Evolutionary conservation across 441 rosid genomes (phyloP), one percentile per base, ranked within the genome.

Genomic region (Geranium incanum): DNA sequence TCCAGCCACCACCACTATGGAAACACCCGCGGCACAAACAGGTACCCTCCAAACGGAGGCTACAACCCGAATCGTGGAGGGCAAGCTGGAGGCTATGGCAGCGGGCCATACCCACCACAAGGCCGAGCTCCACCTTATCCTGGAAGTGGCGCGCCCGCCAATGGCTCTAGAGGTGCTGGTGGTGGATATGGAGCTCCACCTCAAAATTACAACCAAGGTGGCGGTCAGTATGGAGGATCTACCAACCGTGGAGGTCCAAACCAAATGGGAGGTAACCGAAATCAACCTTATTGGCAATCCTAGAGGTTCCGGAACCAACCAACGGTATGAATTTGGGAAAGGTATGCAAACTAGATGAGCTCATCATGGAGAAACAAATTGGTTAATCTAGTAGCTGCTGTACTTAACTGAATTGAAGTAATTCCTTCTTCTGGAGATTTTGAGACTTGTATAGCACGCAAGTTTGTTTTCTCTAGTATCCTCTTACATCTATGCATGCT

Each of bases 1-100:
- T 86, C 88, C 8, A 64, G 88, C 75, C 93, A 86, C 79, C 86
- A 81, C 62, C 75, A 84, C 68, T 89, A 86, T 37, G 87, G 79
- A 15, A 92, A 87, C 80, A 84, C 89, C 36, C 90, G 91, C 52
- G 92, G 89, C 21, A 88, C 91, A 39, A 89, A 89, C 62, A 86
- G 97, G 75, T 90, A 88, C 21, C 87, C 93, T 11, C 39, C 79
- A 13, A 82, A 86, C 50, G 94, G 92, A 36, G 89, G 84, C 62
- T 86, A 88, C 84, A 86, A 79, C 73, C 89, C 89, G 70, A 88
- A 81, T 75, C 93, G 90, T 1, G 85, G 87, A 28, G 33, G 33
- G 33, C 33, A 28, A 28, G 33, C 33, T 28, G 33, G 33, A 66
- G 89, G 88, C 36, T 84, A 84, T 68, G 77, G 83, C 59, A 75